Percentiles rank a stretch among this genome's conserved stretches.
Conservation (phyloP, 805 yeast genomes). For the Debaryomyces tyrocola region DNA sequence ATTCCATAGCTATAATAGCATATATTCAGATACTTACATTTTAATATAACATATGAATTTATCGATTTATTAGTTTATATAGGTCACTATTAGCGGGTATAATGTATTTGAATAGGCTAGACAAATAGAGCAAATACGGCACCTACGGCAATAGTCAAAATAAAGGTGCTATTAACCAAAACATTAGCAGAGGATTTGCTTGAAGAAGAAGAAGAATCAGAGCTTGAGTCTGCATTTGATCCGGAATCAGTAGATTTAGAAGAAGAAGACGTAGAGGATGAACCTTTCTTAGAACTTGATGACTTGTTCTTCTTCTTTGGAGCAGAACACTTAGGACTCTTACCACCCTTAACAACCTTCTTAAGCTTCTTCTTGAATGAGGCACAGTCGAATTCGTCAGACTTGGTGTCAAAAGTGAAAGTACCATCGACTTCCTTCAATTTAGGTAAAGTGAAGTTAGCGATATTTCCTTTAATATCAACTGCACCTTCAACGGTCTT, state of each 20-base stretch:
- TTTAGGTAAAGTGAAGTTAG: conserved; percentile 37
- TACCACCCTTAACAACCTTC: conserved; percentile 38
- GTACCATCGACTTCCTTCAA: conserved; percentile 44
- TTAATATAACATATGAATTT: neutral
- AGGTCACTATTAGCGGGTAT: neutral
- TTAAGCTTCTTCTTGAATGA: conserved; percentile 33
- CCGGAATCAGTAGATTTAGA: conserved; percentile 19
- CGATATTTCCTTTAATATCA: conserved; percentile 35
- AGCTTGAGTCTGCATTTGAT: conserved; percentile 14
- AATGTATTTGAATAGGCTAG: conserved; percentile 9
- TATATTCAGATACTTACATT: no score
- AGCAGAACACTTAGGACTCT: conserved; percentile 43
- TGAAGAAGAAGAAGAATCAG: conserved; percentile 11
- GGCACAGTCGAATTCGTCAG: conserved; percentile 38
- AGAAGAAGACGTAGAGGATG: conserved; percentile 14
- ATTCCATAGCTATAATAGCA: no score
- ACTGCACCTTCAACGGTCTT: conserved; percentile 41
- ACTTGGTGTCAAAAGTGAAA: conserved; percentile 33
- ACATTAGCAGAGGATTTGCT: conserved; percentile 19
- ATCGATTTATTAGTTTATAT: neutral
- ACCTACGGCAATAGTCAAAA: conserved; percentile 24
- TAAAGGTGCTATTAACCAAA: conserved; percentile 14
- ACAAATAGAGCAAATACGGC: conserved; percentile 28
- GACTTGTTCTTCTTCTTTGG: conserved; percentile 24
- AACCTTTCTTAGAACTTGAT: conserved; percentile 13